Conservation (phyloP, 1,139 yeast species). For the Sporopachydermia cereana region DNA sequence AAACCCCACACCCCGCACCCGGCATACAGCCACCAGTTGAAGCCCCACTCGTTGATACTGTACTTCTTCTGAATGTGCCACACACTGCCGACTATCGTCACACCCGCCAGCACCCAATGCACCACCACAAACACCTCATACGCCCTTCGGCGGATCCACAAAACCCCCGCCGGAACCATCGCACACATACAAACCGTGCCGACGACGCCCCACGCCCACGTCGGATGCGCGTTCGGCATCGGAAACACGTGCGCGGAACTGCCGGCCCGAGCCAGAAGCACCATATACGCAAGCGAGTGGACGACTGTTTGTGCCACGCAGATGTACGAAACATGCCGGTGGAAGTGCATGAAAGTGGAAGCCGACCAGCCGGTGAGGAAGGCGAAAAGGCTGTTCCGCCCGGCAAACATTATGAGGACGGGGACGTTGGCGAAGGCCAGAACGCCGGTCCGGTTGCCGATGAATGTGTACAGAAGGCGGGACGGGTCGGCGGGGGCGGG, state of each 20-base stretch:
- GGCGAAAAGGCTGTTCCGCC: constrained; percentile 45
- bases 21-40: not conserved
- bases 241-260: not conserved
- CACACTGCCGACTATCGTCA: not conserved
- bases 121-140: not conserved
- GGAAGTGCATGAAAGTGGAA: constrained; percentile 39
- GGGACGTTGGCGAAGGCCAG: constrained; percentile 34
- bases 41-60: not conserved
- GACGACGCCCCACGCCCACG: constrained; percentile 33
- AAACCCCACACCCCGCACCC: not conserved
- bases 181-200: constrained; percentile 22
- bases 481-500: constrained; percentile 21
- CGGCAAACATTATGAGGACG: constrained; percentile 34
- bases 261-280: constrained; percentile 5
- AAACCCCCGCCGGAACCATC: not conserved
- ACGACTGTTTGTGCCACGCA: constrained; percentile 28
- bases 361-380: constrained; percentile 44
- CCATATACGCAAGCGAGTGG: constrained; percentile 42
- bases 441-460: constrained; percentile 47
- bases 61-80: not conserved
- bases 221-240: not conserved
- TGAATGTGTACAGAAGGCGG: constrained; percentile 33
- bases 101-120: not conserved
- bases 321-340: constrained; percentile 43
- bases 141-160: not conserved